A percentile compares a stretch with the other conserved stretches of the same genome.
Evolutionary conservation across 352 stramenopile species (phyloP).

Genomic region (Globisporangium mamillatum): DNA sequence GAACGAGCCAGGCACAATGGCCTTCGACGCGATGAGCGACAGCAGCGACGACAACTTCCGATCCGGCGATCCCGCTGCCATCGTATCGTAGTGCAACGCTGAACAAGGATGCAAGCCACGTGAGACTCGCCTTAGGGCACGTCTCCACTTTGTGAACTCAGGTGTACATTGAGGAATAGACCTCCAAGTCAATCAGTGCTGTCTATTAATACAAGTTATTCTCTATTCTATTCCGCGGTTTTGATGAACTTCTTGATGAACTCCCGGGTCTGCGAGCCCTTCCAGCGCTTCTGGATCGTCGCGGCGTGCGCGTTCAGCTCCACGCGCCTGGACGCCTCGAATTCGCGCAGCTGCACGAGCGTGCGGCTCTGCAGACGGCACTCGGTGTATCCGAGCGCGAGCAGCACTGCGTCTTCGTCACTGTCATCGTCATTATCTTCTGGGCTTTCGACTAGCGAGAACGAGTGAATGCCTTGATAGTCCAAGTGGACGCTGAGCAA

Average conservation of each 20-base stretch:
- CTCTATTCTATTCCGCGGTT: neutral
- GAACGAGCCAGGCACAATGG: conserved; percentile 23
- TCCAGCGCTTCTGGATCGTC: conserved; percentile 61
- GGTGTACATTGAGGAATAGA: no score
- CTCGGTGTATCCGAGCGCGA: conserved; percentile 39
- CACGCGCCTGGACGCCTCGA: conserved; percentile 35
- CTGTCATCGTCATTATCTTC: neutral
- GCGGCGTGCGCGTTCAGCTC: conserved; percentile 32
- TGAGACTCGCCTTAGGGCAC: neutral
- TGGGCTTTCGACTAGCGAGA: conserved; percentile 24
- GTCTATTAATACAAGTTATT: neutral
- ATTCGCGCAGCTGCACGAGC: conserved; percentile 34
- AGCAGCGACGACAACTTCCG: conserved; percentile 20
- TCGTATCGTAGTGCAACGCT: neutral
- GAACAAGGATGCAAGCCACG: neutral
- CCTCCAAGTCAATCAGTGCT: neutral
- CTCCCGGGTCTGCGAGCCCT: conserved; percentile 43
- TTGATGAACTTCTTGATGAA: conserved; percentile 53
- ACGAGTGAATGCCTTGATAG: conserved; percentile 36
- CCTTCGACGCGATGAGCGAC: conserved; percentile 31
- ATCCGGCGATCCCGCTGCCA: conserved; percentile 3
- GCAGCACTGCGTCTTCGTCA: conserved; percentile 19
- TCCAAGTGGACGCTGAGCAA: conserved; percentile 46
- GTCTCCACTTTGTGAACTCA: neutral
- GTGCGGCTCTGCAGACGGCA: conserved; percentile 36